phyloP scores from a whole-genome alignment of 306 rosid genomes.

The Cucurbita argyrosperma region DNA sequence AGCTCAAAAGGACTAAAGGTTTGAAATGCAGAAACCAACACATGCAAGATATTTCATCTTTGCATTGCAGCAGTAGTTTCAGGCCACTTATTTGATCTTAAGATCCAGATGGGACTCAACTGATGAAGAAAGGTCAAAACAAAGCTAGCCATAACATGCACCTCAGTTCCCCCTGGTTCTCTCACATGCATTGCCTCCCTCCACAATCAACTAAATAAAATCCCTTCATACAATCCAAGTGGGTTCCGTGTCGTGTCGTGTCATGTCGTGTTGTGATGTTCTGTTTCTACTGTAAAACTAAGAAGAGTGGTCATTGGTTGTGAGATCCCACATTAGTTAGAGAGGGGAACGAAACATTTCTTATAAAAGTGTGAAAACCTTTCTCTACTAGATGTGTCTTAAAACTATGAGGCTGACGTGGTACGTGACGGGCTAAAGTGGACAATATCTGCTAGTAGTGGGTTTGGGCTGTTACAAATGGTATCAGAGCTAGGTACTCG shows the following conservation, averaged over 20 bases:
- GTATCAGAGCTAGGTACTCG: no score
- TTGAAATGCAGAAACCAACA: neutral
- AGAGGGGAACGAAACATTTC: no score
- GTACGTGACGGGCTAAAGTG: no score
- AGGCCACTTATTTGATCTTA: neutral
- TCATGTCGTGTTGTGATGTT: neutral
- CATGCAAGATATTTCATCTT: neutral
- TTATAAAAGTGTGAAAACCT: no score
- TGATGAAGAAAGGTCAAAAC: neutral
- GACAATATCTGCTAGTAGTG: no score
- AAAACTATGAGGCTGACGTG: no score
- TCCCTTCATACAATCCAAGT: no score
- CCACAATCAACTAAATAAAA: neutral
- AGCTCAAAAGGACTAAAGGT: neutral
- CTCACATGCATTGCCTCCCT: conserved; percentile 1
- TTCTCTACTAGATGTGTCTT: no score
- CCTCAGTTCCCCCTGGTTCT: neutral
- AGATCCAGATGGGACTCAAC: conserved; percentile 2
- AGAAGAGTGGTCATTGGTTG: neutral
- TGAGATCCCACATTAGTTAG: no score
- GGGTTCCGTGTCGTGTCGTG: neutral
- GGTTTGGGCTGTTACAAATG: no score
- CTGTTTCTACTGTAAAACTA: neutral
- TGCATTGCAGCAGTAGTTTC: neutral
- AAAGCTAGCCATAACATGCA: no score